Percentiles rank a stretch among this genome's conserved stretches.
Conservation (phyloP, 495 filamentous ascomycete genomes). For the Rostrohypoxylon terebratum region DNA sequence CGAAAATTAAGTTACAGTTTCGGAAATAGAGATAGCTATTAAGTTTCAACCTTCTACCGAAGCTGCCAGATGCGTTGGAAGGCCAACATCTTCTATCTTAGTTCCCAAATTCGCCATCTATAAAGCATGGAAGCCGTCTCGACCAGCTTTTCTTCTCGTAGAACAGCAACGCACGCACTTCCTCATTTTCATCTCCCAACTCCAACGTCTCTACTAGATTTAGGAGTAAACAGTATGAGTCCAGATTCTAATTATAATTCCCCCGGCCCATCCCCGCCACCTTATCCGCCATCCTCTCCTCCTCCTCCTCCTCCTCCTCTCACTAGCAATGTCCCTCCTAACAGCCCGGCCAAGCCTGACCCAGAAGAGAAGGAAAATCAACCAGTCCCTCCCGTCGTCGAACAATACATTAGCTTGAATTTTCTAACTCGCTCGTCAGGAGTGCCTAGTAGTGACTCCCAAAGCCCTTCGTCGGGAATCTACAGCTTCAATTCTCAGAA, state of each 20-base stretch:
- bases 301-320: constrained; percentile 2
- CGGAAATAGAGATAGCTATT: not conserved
- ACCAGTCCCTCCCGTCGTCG: not conserved
- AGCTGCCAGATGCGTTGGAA: constrained; percentile 1
- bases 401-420: constrained; percentile 48
- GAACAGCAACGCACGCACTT: constrained; percentile 47
- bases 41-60: not conserved
- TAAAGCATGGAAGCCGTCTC: constrained; percentile 48
- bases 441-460: constrained; percentile 66
- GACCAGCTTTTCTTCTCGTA: constrained; percentile 49
- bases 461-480: constrained; percentile 71
- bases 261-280: not conserved
- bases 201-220: constrained; percentile 42
- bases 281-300: not conserved
- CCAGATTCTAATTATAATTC: constrained; percentile 14
- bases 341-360: not conserved
- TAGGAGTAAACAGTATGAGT: constrained; percentile 48
- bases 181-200: constrained; percentile 48
- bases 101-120: not conserved
- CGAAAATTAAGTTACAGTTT: not conserved
- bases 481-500: constrained; percentile 65
- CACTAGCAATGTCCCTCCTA: not conserved
- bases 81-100: constrained; percentile 11
- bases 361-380: not conserved
- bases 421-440: constrained; percentile 58